Percentiles rank a stretch among this genome's conserved stretches.
These are phyloP conservation scores for Xylaria scruposa DNA, from an alignment of 495 filamentous ascomycete species.

Conservation along the genomic window DNA sequence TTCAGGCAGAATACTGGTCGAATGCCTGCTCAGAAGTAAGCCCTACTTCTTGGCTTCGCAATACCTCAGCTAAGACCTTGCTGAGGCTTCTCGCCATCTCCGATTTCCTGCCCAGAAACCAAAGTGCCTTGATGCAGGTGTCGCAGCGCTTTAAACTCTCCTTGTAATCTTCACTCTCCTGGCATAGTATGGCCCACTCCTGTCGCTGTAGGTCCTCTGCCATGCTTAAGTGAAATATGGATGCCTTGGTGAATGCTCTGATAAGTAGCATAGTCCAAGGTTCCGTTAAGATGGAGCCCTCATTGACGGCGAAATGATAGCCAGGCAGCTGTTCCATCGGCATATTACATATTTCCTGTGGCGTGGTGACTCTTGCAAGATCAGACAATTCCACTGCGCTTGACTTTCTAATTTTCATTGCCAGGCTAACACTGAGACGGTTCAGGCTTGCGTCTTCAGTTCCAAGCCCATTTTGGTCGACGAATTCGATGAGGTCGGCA, in stretches of 20 bases:
- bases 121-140: constrained; percentile 49
- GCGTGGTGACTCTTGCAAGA: constrained; percentile 44
- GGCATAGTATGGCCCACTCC: constrained; percentile 17
- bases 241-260: constrained; percentile 51
- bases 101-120: constrained; percentile 52
- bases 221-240: constrained; percentile 39
- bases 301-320: constrained; percentile 43
- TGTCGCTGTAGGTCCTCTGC: constrained; percentile 19
- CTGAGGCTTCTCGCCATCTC: constrained; percentile 47
- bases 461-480: constrained; percentile 26
- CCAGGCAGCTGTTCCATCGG: constrained; percentile 25
- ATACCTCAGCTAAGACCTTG: neutral
- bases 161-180: constrained; percentile 17
- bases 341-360: constrained; percentile 15
- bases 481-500: constrained; percentile 51
- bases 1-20: neutral
- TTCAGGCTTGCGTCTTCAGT: constrained; percentile 30
- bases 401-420: constrained; percentile 40
- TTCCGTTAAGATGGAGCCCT: constrained; percentile 50
- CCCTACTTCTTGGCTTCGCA: constrained; percentile 8
- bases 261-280: constrained; percentile 56
- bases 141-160: constrained; percentile 38
- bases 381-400: constrained; percentile 46
- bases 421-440: constrained; percentile 38
- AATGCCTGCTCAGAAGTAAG: neutral